A percentile compares a stretch with the other conserved stretches of the same genome.
These are phyloP conservation scores for Penicillium pancosmium DNA, from an alignment of 495 filamentous ascomycete genomes.

Conservation along the genomic window DNA sequence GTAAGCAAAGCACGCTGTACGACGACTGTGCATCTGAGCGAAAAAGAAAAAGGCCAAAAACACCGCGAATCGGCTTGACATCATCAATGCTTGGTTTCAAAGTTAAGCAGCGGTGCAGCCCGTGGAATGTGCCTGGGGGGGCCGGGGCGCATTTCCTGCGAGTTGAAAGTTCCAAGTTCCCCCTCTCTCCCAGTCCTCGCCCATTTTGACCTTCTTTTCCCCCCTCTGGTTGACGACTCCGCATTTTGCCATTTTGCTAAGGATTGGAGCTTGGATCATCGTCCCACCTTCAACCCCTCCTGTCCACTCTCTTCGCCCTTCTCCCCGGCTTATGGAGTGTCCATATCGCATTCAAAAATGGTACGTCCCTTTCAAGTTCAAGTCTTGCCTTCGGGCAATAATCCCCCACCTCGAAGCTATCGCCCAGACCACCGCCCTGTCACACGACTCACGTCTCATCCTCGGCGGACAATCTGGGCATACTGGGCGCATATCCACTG, in stretches of 20 bases:
- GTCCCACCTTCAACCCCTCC: neutral
- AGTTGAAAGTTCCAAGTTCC: too few species aligned
- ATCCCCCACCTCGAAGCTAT: neutral
- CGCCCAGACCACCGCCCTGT: conserved; percentile 3
- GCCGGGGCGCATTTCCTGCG: too few species aligned
- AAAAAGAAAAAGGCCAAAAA: neutral
- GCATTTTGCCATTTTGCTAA: neutral
- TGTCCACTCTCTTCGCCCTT: neutral
- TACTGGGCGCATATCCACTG: neutral
- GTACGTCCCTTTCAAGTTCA: conserved; percentile 22
- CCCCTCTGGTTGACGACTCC: neutral
- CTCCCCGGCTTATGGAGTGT: conserved; percentile 22
- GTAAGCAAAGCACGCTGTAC: too few species aligned
- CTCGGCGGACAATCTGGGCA: neutral
- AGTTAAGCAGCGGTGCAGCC: neutral
- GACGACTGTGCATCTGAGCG: too few species aligned
- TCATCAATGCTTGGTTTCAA: conserved; percentile 10
- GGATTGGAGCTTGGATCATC: neutral
- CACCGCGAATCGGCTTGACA: conserved; percentile 7
- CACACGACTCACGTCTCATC: neutral
- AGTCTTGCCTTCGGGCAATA: neutral
- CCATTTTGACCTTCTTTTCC: too few species aligned
- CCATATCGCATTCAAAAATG: conserved; percentile 31
- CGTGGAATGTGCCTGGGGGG: too few species aligned
- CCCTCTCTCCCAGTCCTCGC: too few species aligned